A percentile compares a stretch with the other conserved stretches of the same genome.
Evolutionary conservation across 257 asterid genomes (phyloP).

Genomic region (Solanum arcanum): DNA sequence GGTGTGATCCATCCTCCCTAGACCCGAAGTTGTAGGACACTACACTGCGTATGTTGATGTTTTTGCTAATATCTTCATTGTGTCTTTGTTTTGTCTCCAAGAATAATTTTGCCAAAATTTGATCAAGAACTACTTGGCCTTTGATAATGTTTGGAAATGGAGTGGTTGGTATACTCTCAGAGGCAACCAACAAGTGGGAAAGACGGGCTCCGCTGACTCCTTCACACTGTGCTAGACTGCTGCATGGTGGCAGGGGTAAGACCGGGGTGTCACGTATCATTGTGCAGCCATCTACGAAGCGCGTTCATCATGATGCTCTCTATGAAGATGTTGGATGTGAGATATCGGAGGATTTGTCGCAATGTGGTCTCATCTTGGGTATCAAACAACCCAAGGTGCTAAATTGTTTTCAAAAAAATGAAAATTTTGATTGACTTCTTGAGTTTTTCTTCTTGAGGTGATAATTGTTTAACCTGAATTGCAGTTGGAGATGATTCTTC

Average conservation of each 20-base stretch:
- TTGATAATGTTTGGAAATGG: conserved; percentile 73
- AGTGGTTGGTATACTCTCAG: conserved; percentile 81
- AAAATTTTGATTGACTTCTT: background rate
- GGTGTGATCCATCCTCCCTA: background rate
- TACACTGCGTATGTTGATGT: background rate
- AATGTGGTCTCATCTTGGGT: conserved; percentile 86
- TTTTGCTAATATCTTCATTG: background rate
- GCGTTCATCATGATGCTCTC: conserved; percentile 79
- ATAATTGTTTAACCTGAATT: conserved; percentile 1
- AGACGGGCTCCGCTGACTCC: conserved; percentile 90
- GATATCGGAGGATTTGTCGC: conserved; percentile 76
- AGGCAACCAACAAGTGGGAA: conserved; percentile 97
- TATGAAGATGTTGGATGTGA: conserved; percentile 97
- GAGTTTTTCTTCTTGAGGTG: background rate
- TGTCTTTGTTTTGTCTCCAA: background rate
- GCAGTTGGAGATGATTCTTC: conserved; percentile 97
- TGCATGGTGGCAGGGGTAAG: conserved; percentile 65
- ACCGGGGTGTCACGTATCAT: conserved; percentile 79
- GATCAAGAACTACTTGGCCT: background rate
- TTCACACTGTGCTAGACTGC: conserved; percentile 78
- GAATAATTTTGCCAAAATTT: background rate
- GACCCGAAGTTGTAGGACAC: background rate
- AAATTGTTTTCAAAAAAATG: background rate
- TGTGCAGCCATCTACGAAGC: conserved; percentile 90
- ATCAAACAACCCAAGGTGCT: conserved; percentile 86